Evolutionary conservation across 2,329 filamentous ascomycete species (phyloP), one percentile per base, ranked within the genome.

Genomic region (Trichophyton rubrum): DNA sequence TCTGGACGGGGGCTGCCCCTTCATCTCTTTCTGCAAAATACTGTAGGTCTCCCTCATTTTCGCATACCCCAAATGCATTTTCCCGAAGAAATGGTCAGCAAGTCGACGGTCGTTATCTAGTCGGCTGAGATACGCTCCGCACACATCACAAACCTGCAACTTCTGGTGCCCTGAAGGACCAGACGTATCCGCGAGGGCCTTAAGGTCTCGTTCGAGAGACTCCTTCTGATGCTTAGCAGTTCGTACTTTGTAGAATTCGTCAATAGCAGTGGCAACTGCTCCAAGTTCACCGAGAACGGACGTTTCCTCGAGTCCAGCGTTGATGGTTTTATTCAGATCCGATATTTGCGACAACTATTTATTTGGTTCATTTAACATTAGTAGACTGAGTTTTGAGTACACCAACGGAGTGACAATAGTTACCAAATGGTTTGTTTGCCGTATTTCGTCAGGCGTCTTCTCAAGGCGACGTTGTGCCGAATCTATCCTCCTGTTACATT

Each of bases 31-130:
- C 58, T 87, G 87, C 64, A 99, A 84, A n/a, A 82, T 78, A 60
- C 96, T 90, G 69, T 84, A 90, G 2, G 90, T 93, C 80, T 93
- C 95, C 68, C 93, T 85, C 93, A 99, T 99, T 76, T 96, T 89
- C 15, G 93, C 93, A 72, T 97, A 99, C 0, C 93, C 93, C 61
- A 99, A 77, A 71, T 99, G 93, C 93, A 99, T 99, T 80, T 99
- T 99, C 22, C 93, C 93, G 74, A 96, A 97, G 72, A 99, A 99
- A 73, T 99, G 93, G 72, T 99, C 93, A 20, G 93, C 93, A 70
- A 99, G 74, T 33, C 93, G 82, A 40, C 93, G 83, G 73, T 99
- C 93, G 71, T 99, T 99, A 72, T 99, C 93, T 35, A 99, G 81
- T 22, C 93, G 79, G 64, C 86, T 90, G 41, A 99, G 81, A 72